Base-by-base conservation (phyloP, 768 basidiomycete species). In the Amanita rimosa region DNA sequence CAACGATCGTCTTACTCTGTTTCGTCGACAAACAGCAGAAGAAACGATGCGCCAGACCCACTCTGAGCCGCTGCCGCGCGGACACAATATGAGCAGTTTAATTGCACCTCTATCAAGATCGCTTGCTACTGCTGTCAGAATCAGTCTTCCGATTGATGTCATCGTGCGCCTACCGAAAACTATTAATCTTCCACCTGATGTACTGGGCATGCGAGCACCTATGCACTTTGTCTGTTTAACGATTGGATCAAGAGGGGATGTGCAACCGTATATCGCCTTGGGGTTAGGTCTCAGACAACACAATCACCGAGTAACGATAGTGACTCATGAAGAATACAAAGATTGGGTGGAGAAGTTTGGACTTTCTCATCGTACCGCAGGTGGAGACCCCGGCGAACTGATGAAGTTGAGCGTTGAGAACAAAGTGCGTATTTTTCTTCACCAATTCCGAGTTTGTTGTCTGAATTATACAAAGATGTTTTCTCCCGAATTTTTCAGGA, bases 401-500 rank as follows among this genome's bases (percentile, higher is more conserved):
- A 83, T 83, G 81, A 79, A 81, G 55, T 65, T 83, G 4, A 78
- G 67, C 47, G 67, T 67, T 8, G 62, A 66, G n/a, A 64, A 66
- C 46, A 69, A 65, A 55, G 67, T 68, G 13, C 39, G 44, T 17
- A n/a, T 43, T 31, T 10, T 46, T 6, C 49, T 35, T 5, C 55
- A 3, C n/a, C 27, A 21, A 2, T 10, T 24, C 41, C 9, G 34
- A 11, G 11, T 34, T 13, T n/a, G 21, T 37, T 36, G 36, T 37
- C 27, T 31, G 37, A 35, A 45, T 22, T 33, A 53, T 8, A 17
- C 22, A 4, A 54, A 79, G 78, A 83, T 83, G 78, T 83, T 83
- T 58, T 82, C 81, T 6, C 80, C 81, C 0, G 78, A 79, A 16
- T 85, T 82, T 55, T 83, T 85, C 70, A 79, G 71, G 56, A 74